Base-by-base conservation (phyloP, 768 basidiomycete species). In the Crucibulum laeve region DNA sequence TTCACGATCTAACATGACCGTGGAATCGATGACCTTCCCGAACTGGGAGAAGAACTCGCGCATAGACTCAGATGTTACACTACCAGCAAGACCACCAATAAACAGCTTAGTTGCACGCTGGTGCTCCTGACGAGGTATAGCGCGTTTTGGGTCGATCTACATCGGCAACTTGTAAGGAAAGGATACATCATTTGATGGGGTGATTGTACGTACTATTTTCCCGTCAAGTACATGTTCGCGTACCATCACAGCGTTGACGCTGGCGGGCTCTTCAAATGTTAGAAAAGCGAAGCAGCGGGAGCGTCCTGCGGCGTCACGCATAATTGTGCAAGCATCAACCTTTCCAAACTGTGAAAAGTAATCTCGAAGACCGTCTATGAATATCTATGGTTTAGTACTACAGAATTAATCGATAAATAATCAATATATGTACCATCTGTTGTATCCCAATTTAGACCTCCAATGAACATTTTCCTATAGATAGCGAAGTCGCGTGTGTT, bases 401-500 rank as follows among this genome's bases (percentile, higher is more conserved):
- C 51, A 56, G 52, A 54, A 53, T 46, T 55, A 42, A 60, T 48
- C 64, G 55, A 63, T 53, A 61, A 64, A 57, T 65, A 67, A 63
- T 53, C 55, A 53, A 61, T 58, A 54, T 67, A 70, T 70, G 49
- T 80, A 99, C 96, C 95, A 77, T 98, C 96, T 63, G 91, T 95
- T 57, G 96, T 98, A 68, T 98, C 95, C 96, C 96, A 99, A 71
- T 98, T 96, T 53, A 99, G 76, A 53, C 96, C 96, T 50, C 96
- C 96, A 61, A 99, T 94, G 68, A 99, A 99, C 96, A 99, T 99
- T 77, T 99, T 99, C 68, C 96, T 97, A 75, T 65, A 70, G 62
- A 69, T 55, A 42, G 49, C 32, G 48, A 48, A 46, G 45, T 47
- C 28, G 46, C 47, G 52, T 44, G 37, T 42, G 47, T 50, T 49